A percentile compares a stretch with the other conserved stretches of the same genome.
Evolutionary conservation across 148 eudicot genomes (phyloP).

Genomic region (Nepenthes gracilis): DNA sequence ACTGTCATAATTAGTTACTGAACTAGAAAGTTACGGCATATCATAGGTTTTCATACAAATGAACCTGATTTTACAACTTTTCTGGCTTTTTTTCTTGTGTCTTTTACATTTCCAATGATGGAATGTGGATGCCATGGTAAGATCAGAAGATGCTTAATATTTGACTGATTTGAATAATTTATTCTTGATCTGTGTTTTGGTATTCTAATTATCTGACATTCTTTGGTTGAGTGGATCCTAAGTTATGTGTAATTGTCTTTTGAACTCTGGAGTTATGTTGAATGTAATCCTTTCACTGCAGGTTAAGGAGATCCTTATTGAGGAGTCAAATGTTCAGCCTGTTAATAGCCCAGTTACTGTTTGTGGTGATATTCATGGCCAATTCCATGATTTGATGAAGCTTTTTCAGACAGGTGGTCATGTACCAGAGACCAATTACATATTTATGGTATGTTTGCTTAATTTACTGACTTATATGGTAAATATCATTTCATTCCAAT

Average conservation of each 20-base stretch:
- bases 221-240: no score
- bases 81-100: no score
- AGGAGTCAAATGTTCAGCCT: slow-evolving; percentile 97
- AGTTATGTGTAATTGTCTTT: background rate
- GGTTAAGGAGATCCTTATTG: slow-evolving; percentile 96
- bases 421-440: slow-evolving; percentile 96
- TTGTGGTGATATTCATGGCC: slow-evolving; percentile 98
- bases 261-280: background rate
- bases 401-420: slow-evolving; percentile 99
- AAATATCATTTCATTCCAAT: slow-evolving; percentile 1
- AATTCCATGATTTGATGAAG: slow-evolving; percentile 93
- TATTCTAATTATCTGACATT: no score
- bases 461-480: slow-evolving; percentile 3
- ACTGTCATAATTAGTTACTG: no score
- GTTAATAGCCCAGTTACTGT: slow-evolving; percentile 99
- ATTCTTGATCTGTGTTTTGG: no score
- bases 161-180: no score
- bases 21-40: no score
- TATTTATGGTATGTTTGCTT: slow-evolving; percentile 63
- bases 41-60: no score
- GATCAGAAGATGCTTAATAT: no score
- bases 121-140: no score
- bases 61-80: no score
- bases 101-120: no score
- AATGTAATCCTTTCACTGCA: slow-evolving; percentile 11